Evolutionary conservation across 345 rosid genomes (phyloP).

Genomic region (Eucalyptus microcorys): DNA sequence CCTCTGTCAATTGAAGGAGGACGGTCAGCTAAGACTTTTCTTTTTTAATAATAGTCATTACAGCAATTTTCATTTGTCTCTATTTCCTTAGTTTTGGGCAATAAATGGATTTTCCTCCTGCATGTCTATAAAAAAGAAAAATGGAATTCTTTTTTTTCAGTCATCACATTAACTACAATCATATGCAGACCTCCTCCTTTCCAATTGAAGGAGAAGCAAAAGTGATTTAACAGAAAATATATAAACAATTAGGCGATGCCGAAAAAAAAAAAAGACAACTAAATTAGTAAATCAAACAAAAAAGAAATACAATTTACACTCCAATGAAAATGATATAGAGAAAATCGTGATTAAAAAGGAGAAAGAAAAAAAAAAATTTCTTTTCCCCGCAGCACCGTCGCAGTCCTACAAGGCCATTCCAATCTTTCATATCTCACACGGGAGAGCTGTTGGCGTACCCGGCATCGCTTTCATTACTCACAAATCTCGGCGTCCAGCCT

Average conservation of each 20-base stretch:
- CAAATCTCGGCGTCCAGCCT: conserved; percentile 20
- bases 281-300: not conserved
- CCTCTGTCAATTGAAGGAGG: too few relatives aligned
- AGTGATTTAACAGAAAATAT: not conserved
- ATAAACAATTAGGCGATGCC: not conserved
- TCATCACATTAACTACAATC: not conserved
- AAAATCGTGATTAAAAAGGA: not conserved
- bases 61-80: too few relatives aligned
- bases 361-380: not conserved
- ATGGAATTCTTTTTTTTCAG: not conserved
- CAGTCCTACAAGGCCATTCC: not conserved
- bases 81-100: too few relatives aligned
- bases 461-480: not conserved
- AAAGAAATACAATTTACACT: not conserved
- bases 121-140: not conserved
- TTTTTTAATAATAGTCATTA: too few relatives aligned
- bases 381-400: not conserved
- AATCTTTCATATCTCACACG: not conserved
- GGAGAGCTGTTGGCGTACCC: conserved; percentile 9
- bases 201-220: not conserved
- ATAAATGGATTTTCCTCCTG: not conserved
- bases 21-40: too few relatives aligned
- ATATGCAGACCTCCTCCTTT: not conserved
- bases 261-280: not conserved
- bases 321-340: not conserved